Conservation (phyloP, 75 land plant genomes). For the Chamaecyparis obtusa region DNA sequence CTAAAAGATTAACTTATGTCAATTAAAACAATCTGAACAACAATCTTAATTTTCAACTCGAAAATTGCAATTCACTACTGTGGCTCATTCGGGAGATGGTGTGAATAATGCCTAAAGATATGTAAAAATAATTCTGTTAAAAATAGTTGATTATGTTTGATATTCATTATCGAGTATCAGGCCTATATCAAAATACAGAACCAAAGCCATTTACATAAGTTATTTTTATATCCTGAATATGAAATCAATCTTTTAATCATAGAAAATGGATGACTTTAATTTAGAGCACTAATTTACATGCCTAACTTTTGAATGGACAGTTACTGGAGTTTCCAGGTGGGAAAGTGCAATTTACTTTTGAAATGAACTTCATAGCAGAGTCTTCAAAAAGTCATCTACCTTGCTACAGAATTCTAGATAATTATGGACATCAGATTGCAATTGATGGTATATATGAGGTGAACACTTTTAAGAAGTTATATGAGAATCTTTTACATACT, state of each 20-base stretch:
- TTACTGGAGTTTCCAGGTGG: constrained; percentile 70
- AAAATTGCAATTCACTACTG: not conserved
- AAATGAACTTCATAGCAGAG: constrained; percentile 68
- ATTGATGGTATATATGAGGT: constrained; percentile 39
- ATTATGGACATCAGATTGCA: constrained; percentile 39
- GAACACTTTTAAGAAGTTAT: not conserved
- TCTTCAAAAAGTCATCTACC: constrained; percentile 26
- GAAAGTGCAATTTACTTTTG: constrained; percentile 38
- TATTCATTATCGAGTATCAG: not conserved
- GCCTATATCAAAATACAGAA: not conserved
- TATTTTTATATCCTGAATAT: not conserved
- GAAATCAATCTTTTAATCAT: not conserved
- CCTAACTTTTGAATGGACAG: constrained; percentile 24
- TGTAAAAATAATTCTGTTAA: not conserved
- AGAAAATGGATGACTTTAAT: not conserved
- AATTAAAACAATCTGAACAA: not conserved
- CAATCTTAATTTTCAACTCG: not conserved
- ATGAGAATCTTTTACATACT: not conserved
- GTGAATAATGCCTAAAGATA: not conserved
- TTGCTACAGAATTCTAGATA: constrained; percentile 73
- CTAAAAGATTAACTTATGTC: not conserved
- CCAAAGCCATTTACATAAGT: not conserved
- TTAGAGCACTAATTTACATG: not conserved
- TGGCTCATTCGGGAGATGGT: not conserved
- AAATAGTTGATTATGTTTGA: not conserved